Percentiles rank a stretch among this genome's conserved stretches.
Evolutionary conservation across 108 stramenopile genomes (phyloP).

Genomic region (Chaetoceros tenuissimus): DNA sequence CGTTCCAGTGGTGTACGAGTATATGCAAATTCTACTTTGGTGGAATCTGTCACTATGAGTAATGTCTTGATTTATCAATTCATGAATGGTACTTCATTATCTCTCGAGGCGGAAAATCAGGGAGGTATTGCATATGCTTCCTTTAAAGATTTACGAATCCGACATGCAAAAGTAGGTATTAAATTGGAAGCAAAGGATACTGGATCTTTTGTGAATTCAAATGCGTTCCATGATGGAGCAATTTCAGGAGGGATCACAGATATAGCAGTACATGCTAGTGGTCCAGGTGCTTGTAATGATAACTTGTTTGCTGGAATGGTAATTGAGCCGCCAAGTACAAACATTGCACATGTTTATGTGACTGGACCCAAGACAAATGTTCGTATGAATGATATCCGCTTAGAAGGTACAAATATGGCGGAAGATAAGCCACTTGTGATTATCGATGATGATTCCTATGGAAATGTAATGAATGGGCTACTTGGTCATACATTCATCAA

Average conservation of each 20-base stretch:
- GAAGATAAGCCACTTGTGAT: conserved; percentile 16
- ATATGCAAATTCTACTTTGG: conserved; percentile 8
- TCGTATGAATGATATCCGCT: conserved; percentile 14
- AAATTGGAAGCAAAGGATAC: conserved; percentile 16
- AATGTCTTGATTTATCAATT: conserved; percentile 27
- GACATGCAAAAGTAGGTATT: conserved; percentile 23
- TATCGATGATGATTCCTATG: conserved; percentile 23
- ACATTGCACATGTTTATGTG: conserved; percentile 19
- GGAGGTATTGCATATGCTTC: conserved; percentile 16
- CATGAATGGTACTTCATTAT: conserved; percentile 15
- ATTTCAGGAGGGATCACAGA: conserved; percentile 24
- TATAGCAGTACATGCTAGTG: conserved; percentile 11
- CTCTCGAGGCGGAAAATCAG: conserved; percentile 14
- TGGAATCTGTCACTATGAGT: conserved; percentile 19
- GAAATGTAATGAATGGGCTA: conserved; percentile 24
- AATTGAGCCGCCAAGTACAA: conserved; percentile 18
- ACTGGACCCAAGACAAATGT: conserved; percentile 26
- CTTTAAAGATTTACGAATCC: conserved; percentile 22
- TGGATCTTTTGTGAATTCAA: conserved; percentile 22
- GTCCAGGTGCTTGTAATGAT: conserved; percentile 27
- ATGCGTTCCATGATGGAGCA: conserved; percentile 18
- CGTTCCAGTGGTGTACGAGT: conserved; percentile 19
- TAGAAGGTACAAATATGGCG: conserved; percentile 19
- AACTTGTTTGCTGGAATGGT: conserved; percentile 29
- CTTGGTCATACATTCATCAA: conserved; percentile 23